These are phyloP conservation scores for Torrubiella hemipterigena DNA, from an alignment of 2,329 filamentous ascomycete genomes.

Conservation along the genomic window DNA sequence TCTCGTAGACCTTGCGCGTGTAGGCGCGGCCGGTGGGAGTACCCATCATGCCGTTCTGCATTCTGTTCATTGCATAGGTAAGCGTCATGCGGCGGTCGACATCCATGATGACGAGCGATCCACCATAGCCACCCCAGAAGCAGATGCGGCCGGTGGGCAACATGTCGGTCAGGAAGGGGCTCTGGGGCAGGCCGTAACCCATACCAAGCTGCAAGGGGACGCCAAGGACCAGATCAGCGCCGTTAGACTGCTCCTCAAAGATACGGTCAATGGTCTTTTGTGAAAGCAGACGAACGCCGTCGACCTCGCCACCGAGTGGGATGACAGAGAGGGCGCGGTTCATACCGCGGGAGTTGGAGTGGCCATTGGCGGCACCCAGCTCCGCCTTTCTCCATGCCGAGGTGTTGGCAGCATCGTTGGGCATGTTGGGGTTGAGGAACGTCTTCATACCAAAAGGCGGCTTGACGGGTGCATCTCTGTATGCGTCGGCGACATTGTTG, in stretches of 20 bases:
- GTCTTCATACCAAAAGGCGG: no score
- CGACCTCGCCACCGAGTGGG: constrained; percentile 9
- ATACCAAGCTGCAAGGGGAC: constrained; percentile 25
- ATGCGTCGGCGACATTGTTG: constrained; percentile 8
- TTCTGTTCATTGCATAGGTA: constrained; percentile 32
- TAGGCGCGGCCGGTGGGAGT: background rate
- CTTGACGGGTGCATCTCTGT: constrained; percentile 13
- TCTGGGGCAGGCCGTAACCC: constrained; percentile 23
- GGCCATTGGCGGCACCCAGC: constrained; percentile 30
- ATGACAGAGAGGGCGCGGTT: constrained; percentile 24
- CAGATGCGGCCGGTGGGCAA: constrained; percentile 15
- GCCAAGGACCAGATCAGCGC: constrained; percentile 25
- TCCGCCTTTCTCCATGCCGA: constrained; percentile 24
- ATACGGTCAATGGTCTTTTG: constrained; percentile 28
- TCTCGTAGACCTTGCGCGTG: background rate
- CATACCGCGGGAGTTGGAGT: constrained; percentile 29
- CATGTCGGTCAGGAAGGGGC: constrained; percentile 14
- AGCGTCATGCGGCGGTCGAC: constrained; percentile 27
- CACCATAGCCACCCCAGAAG: constrained; percentile 34
- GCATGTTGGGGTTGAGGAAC: constrained; percentile 12
- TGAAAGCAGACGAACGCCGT: constrained; percentile 21
- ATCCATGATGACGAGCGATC: constrained; percentile 30
- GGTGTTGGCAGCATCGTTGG: constrained; percentile 11
- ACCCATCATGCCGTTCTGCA: constrained; percentile 12
- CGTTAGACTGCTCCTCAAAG: constrained; percentile 28